These are phyloP conservation scores for Aspergillus novofumigatus DNA, from an alignment of 2,329 filamentous ascomycete species.

Conservation along the genomic window DNA sequence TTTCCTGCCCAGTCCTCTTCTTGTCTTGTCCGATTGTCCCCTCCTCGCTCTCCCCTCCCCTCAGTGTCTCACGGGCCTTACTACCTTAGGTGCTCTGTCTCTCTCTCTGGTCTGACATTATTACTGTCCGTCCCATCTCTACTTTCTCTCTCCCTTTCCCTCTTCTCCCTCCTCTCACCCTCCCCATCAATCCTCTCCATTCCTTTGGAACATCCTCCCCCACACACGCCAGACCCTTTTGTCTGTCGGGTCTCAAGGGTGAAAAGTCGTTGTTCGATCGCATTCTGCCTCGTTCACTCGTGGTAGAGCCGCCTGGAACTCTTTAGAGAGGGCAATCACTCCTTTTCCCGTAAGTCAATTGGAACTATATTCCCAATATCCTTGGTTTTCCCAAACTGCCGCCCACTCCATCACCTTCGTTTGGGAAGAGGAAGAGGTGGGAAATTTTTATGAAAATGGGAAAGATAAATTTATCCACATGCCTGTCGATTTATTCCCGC, in stretches of 20 bases:
- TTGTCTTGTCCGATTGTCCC: background rate
- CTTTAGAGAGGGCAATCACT: slow-evolving; percentile 18
- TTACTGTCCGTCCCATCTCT: slow-evolving; percentile 14
- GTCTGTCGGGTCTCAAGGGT: slow-evolving; percentile 23
- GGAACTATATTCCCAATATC: background rate
- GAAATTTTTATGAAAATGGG: background rate
- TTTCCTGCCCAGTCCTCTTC: background rate
- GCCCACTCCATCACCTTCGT: background rate
- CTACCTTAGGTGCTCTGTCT: background rate
- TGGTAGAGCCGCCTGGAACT: slow-evolving; percentile 26
- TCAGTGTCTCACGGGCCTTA: background rate
- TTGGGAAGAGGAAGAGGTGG: background rate
- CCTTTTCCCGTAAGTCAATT: slow-evolving; percentile 26
- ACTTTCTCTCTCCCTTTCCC: slow-evolving; percentile 27
- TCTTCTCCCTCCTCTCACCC: slow-evolving; percentile 15
- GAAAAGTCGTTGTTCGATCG: slow-evolving; percentile 16
- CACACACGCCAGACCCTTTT: slow-evolving; percentile 15
- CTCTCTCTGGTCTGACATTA: slow-evolving; percentile 15
- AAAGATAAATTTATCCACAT: background rate
- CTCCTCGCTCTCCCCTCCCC: background rate
- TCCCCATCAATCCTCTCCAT: slow-evolving; percentile 14
- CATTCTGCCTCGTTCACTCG: slow-evolving; percentile 32
- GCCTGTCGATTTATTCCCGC: background rate
- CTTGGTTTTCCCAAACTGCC: background rate
- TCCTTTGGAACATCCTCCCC: background rate